These are phyloP conservation scores for Xerocomus spinulosus DNA, from an alignment of 768 basidiomycete species.

Conservation along the genomic window DNA sequence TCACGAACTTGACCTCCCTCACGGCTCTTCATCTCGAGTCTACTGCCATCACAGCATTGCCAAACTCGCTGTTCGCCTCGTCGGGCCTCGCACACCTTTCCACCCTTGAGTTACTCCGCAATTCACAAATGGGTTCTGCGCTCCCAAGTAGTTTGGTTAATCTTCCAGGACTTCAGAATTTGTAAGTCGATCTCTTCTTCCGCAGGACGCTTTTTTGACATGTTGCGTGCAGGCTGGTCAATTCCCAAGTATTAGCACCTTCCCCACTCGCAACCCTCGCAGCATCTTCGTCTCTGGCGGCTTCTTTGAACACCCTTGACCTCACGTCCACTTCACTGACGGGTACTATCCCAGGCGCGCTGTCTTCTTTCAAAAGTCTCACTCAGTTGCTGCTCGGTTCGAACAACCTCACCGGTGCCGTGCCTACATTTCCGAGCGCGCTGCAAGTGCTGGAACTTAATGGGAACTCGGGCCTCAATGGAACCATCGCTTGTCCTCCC, in stretches of 20 bases:
- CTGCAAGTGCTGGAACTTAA: conserved; percentile 33
- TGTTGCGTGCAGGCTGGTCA: conserved; percentile 30
- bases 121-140: conserved; percentile 35
- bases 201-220: conserved; percentile 1
- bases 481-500: conserved; percentile 18
- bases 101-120: conserved; percentile 37
- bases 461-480: conserved; percentile 36
- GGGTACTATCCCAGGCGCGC: conserved; percentile 31
- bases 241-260: conserved; percentile 32
- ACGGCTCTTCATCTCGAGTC: conserved; percentile 39
- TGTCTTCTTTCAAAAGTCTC: conserved; percentile 34
- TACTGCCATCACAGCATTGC: conserved; percentile 36
- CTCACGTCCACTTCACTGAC: conserved; percentile 39
- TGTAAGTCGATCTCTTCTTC: conserved; percentile 25
- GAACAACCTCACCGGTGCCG: conserved; percentile 34
- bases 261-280: conserved; percentile 31
- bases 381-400: conserved; percentile 36
- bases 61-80: conserved; percentile 32
- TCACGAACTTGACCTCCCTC: conserved; percentile 36
- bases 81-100: conserved; percentile 31
- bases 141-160: conserved; percentile 35
- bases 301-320: conserved; percentile 35
- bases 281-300: conserved; percentile 29
- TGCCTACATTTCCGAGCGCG: conserved; percentile 34
- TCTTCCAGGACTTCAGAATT: conserved; percentile 32